Conservation (phyloP, 768 basidiomycete species). For the Pisolithus marmoratus region DNA sequence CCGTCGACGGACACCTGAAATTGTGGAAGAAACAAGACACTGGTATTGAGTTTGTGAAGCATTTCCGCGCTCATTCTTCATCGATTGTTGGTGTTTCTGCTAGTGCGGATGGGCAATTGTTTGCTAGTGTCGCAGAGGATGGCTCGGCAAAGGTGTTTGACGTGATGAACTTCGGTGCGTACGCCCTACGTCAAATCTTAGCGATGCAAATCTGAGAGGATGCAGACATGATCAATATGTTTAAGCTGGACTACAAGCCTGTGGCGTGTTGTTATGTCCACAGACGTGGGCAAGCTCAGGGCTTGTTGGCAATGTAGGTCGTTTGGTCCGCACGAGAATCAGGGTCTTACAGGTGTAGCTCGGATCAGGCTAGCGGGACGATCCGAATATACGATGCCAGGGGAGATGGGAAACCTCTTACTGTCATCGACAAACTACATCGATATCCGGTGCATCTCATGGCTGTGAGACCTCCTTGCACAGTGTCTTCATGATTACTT, state of each 20-base stretch:
- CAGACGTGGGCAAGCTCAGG: slow-evolving; percentile 77
- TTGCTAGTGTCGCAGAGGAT: slow-evolving; percentile 89
- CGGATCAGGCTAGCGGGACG: slow-evolving; percentile 66
- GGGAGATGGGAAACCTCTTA: slow-evolving; percentile 73
- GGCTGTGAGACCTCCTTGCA: slow-evolving; percentile 48
- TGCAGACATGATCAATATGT: slow-evolving; percentile 97
- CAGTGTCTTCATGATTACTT: neutral
- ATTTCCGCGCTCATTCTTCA: slow-evolving; percentile 87
- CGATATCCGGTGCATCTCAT: slow-evolving; percentile 88
- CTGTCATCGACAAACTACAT: slow-evolving; percentile 75
- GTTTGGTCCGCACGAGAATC: neutral
- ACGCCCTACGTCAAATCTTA: neutral
- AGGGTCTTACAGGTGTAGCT: slow-evolving; percentile 40
- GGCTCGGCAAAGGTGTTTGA: slow-evolving; percentile 95
- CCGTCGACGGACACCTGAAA: slow-evolving; percentile 91
- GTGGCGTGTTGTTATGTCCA: slow-evolving; percentile 96
- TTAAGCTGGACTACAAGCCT: slow-evolving; percentile 82
- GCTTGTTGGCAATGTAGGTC: slow-evolving; percentile 82
- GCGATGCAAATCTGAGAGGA: neutral
- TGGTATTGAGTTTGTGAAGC: slow-evolving; percentile 98
- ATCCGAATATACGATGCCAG: slow-evolving; percentile 93
- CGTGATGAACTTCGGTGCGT: slow-evolving; percentile 92
- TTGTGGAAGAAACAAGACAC: slow-evolving; percentile 98
- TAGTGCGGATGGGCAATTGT: slow-evolving; percentile 87
- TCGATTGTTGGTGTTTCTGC: slow-evolving; percentile 77